Conservation (phyloP, 2,329 filamentous ascomycete genomes). For the Emericellopsis cladophorae region DNA sequence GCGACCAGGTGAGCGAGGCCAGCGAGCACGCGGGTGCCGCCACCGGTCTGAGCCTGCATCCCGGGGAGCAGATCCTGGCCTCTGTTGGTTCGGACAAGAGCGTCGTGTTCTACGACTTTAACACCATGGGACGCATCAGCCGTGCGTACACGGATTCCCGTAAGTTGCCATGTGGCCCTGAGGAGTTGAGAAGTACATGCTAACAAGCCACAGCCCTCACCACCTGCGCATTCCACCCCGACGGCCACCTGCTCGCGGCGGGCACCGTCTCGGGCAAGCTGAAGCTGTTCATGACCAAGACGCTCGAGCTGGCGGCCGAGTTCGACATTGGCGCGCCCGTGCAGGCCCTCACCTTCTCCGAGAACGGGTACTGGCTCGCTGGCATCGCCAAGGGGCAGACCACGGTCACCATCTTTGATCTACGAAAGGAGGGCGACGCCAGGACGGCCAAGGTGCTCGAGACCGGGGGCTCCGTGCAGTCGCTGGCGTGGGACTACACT, state of each 20-base stretch:
- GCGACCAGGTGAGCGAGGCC: conserved; percentile 55
- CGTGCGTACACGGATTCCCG: conserved; percentile 71
- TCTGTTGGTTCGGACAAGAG: conserved; percentile 88
- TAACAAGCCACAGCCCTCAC: conserved; percentile 47
- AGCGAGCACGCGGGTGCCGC: conserved; percentile 73
- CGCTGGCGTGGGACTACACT: conserved; percentile 83
- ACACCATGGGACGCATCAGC: conserved; percentile 52
- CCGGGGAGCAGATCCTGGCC: conserved; percentile 69
- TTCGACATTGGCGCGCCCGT: conserved; percentile 61
- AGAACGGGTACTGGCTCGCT: conserved; percentile 95
- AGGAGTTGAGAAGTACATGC: neutral
- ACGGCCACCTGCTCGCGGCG: conserved; percentile 85
- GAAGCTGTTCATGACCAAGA: conserved; percentile 80
- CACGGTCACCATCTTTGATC: conserved; percentile 76
- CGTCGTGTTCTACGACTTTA: conserved; percentile 78
- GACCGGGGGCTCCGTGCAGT: conserved; percentile 64
- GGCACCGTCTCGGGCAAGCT: conserved; percentile 72
- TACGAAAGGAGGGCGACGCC: conserved; percentile 80
- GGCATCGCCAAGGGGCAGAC: conserved; percentile 67
- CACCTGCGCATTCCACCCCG: conserved; percentile 79
- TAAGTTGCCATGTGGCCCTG: conserved; percentile 30
- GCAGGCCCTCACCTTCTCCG: conserved; percentile 72
- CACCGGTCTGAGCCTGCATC: conserved; percentile 68
- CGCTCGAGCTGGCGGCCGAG: conserved; percentile 56
- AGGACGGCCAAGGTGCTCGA: conserved; percentile 76